Evolutionary conservation across 2,329 filamentous ascomycete genomes (phyloP).

Genomic region (Emydomyces testavorans): DNA sequence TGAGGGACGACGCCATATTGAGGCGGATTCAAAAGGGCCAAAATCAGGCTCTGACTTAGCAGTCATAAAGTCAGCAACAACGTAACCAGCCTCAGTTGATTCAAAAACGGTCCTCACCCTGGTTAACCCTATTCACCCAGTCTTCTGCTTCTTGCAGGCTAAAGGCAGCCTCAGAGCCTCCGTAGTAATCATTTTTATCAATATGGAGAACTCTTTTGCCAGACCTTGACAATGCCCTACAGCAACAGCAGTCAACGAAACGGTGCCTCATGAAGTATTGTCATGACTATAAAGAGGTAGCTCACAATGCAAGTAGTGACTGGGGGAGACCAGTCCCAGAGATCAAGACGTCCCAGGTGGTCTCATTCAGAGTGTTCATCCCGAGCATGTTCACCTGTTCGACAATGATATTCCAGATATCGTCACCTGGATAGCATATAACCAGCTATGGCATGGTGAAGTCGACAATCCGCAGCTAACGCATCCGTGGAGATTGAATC

Average conservation of each 20-base stretch:
- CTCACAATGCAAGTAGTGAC: slow-evolving; percentile 67
- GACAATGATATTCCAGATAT: background rate
- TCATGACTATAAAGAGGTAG: slow-evolving; percentile 13
- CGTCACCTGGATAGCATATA: background rate
- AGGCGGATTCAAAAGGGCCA: slow-evolving; percentile 32
- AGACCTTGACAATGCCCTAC: slow-evolving; percentile 82
- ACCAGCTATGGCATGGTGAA: slow-evolving; percentile 1
- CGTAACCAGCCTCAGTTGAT: background rate
- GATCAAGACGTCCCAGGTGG: slow-evolving; percentile 68
- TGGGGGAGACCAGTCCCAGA: slow-evolving; percentile 67
- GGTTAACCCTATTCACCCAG: slow-evolving; percentile 49
- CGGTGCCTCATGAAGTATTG: background rate
- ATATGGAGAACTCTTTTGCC: slow-evolving; percentile 84
- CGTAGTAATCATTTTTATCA: slow-evolving; percentile 80
- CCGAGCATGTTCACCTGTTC: slow-evolving; percentile 15
- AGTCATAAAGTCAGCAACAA: slow-evolving; percentile 19
- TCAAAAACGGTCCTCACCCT: slow-evolving; percentile 24
- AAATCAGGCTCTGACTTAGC: slow-evolving; percentile 25
- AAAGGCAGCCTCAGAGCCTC: slow-evolving; percentile 71
- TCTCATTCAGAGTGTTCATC: slow-evolving; percentile 66
- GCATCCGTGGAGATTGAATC: no score
- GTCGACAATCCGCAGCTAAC: background rate
- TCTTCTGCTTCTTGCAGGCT: slow-evolving; percentile 68
- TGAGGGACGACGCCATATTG: slow-evolving; percentile 21
- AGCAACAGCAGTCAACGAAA: background rate